These are phyloP conservation scores for Hypoxylon crocopeplum DNA, from an alignment of 495 filamentous ascomycete genomes.

Conservation along the genomic window DNA sequence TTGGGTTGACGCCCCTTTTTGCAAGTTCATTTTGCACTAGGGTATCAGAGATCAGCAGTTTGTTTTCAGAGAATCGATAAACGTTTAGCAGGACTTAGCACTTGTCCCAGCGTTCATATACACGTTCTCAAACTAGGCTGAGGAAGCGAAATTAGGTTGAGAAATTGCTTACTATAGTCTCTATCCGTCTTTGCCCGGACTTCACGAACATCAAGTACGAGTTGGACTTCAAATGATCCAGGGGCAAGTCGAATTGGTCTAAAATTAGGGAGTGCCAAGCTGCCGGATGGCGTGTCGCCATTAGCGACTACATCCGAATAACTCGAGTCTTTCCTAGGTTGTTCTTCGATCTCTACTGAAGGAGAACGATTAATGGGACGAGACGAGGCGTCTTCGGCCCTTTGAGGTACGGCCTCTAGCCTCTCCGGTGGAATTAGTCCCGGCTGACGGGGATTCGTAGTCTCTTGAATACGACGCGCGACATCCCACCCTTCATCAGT, in stretches of 20 bases:
- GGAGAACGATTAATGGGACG: slow-evolving; percentile 15
- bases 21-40: slow-evolving; percentile 68
- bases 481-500: slow-evolving; percentile 85
- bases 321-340: slow-evolving; percentile 20
- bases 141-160: too few relatives aligned
- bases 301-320: slow-evolving; percentile 51
- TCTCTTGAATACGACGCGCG: slow-evolving; percentile 69
- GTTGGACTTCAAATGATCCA: slow-evolving; percentile 72
- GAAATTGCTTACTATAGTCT: slow-evolving; percentile 63
- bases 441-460: slow-evolving; percentile 32
- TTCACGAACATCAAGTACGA: slow-evolving; percentile 81
- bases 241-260: slow-evolving; percentile 67
- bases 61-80: background rate
- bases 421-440: slow-evolving; percentile 19
- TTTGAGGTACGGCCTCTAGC: slow-evolving; percentile 7
- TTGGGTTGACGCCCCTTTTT: slow-evolving; percentile 68
- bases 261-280: slow-evolving; percentile 56
- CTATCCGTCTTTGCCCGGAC: slow-evolving; percentile 77
- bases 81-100: background rate
- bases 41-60: background rate
- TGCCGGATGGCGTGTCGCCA: slow-evolving; percentile 41
- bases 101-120: too few relatives aligned
- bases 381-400: slow-evolving; percentile 1
- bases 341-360: slow-evolving; percentile 27
- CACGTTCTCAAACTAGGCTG: too few relatives aligned